Conservation (phyloP, 2,329 filamentous ascomycete genomes). For the Paraconiothyrium brasiliense region DNA sequence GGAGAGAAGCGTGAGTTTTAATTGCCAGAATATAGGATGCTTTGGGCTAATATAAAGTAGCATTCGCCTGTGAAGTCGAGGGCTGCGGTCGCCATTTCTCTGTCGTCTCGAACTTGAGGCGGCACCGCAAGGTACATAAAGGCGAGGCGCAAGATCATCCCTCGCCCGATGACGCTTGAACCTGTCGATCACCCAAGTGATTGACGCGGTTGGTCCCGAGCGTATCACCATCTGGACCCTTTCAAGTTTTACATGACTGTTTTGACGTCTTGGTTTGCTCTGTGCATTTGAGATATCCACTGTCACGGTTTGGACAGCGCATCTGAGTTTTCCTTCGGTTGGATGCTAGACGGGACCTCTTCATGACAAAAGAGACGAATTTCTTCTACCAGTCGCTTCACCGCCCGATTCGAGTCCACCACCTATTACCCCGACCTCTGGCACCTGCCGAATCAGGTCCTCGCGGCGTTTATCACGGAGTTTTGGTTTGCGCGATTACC, state of each 20-base stretch:
- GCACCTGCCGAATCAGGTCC: conserved; percentile 5
- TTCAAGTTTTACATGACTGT: conserved; percentile 22
- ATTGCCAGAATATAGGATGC: neutral
- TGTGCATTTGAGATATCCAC: conserved; percentile 49
- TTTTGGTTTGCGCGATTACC: conserved; percentile 39
- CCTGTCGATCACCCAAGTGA: conserved; percentile 35
- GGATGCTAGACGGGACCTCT: conserved; percentile 33
- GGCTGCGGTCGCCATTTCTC: conserved; percentile 97
- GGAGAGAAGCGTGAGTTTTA: conserved; percentile 92
- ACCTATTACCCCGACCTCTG: conserved; percentile 23
- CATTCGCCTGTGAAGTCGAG: conserved; percentile 92
- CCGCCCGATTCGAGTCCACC: conserved; percentile 32
- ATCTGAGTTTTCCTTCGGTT: conserved; percentile 32
- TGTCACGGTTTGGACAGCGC: conserved; percentile 39
- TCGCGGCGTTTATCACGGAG: conserved; percentile 25
- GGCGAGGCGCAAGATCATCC: conserved; percentile 65
- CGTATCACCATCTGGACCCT: conserved; percentile 17
- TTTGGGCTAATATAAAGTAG: conserved; percentile 57
- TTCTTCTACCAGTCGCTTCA: conserved; percentile 45
- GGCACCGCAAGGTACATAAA: conserved; percentile 97
- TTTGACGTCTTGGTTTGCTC: conserved; percentile 32
- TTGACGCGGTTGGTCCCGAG: conserved; percentile 24
- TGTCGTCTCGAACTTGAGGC: conserved; percentile 92
- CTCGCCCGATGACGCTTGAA: conserved; percentile 58
- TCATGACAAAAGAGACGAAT: conserved; percentile 41